Evolutionary conservation across 495 filamentous ascomycete genomes (phyloP).

Genomic region (Tuber magnatum): DNA sequence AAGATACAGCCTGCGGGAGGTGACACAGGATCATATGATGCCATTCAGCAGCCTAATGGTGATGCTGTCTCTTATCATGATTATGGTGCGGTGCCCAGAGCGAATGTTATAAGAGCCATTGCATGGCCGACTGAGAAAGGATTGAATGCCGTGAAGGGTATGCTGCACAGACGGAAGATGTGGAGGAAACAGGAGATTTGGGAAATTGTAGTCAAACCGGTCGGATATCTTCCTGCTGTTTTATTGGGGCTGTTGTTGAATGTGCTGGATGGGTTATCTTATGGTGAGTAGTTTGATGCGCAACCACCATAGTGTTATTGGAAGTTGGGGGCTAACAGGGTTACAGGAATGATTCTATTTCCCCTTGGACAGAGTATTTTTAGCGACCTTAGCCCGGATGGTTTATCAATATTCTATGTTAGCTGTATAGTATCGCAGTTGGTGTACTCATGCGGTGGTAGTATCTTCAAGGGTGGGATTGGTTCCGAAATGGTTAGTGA

Average conservation of each 20-base stretch:
- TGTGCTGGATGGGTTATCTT: slow-evolving; percentile 87
- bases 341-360: slow-evolving; percentile 80
- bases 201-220: slow-evolving; percentile 57
- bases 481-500: slow-evolving; percentile 81
- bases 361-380: slow-evolving; percentile 81
- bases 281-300: slow-evolving; percentile 51
- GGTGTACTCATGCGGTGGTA: slow-evolving; percentile 77
- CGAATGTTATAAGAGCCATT: slow-evolving; percentile 33
- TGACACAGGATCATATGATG: slow-evolving; percentile 34
- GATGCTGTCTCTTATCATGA: slow-evolving; percentile 42
- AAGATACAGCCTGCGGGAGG: slow-evolving; percentile 19
- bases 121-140: slow-evolving; percentile 36
- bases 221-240: slow-evolving; percentile 70
- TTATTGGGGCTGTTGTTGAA: slow-evolving; percentile 83
- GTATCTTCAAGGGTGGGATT: slow-evolving; percentile 82
- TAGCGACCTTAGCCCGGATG: slow-evolving; percentile 72
- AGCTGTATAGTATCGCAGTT: slow-evolving; percentile 92
- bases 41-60: slow-evolving; percentile 17
- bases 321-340: neutral
- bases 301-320: neutral
- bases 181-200: slow-evolving; percentile 65
- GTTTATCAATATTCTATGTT: slow-evolving; percentile 97
- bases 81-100: slow-evolving; percentile 14
- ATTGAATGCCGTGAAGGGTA: slow-evolving; percentile 28
- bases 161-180: slow-evolving; percentile 53